Evolutionary conservation across 78 protist species (phyloP), one percentile per base, ranked within the genome.

Genomic region (Emiliania huxleyi): DNA sequence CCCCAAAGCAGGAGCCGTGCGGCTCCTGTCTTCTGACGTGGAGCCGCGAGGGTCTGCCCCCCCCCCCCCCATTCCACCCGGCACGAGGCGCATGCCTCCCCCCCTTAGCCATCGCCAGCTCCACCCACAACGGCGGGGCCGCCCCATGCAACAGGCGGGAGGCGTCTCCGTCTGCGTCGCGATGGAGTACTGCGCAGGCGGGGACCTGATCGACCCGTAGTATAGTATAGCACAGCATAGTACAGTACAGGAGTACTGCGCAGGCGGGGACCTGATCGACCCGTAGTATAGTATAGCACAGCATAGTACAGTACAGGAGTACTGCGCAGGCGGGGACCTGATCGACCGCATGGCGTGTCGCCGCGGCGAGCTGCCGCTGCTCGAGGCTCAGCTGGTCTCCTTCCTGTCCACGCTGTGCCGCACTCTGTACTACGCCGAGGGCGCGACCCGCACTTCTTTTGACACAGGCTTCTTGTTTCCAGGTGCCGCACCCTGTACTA

Each of bases 181-280:
- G 85, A 77, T 77, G 85, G 85, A 77, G 85, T 69, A 12, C 12
- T 69, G 79, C 79, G 79, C 79, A 18, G 79, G 79, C 79, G 79
- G 79, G 38, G 79, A 69, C 79, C 79, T 69, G 29, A 69, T 69
- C 79, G 79, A 69, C 40, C 79, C n/a, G n/a, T n/a, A n/a, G n/a
- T n/a, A n/a, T n/a, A n/a, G n/a, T n/a, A n/a, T n/a, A n/a, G n/a
- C n/a, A n/a, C n/a, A n/a, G n/a, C n/a, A n/a, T n/a, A n/a, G n/a
- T n/a, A n/a, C n/a, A n/a, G n/a, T n/a, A n/a, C n/a, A n/a, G n/a
- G n/a, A n/a, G n/a, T 69, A 12, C 12, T 69, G 79, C 79, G 79
- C 79, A 18, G 79, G 79, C 79, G 79, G 79, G 38, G 79, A 69
- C 79, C 79, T 69, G 29, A 69, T 69, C 79, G 79, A 69, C 40